phyloP scores from a whole-genome alignment of 345 rosid species.

The Gossypium herbaceum region DNA sequence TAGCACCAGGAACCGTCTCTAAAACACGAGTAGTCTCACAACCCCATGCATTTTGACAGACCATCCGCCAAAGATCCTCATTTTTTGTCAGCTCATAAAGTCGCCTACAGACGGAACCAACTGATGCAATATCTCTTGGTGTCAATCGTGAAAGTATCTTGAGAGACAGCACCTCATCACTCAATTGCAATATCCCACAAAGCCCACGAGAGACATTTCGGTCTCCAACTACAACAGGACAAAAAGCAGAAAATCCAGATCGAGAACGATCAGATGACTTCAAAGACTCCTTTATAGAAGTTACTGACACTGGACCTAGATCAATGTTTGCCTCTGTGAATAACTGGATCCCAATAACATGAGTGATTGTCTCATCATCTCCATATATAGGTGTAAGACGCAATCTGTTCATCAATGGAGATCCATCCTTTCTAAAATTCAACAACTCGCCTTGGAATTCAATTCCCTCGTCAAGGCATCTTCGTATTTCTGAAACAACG shows the following conservation, averaged over 20 bases:
- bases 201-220: conserved; percentile 57
- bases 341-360: conserved; percentile 80
- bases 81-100: conserved; percentile 66
- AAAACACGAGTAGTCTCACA: conserved; percentile 65
- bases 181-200: conserved; percentile 65
- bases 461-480: conserved; percentile 71
- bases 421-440: conserved; percentile 84
- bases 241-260: conserved; percentile 38
- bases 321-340: conserved; percentile 79
- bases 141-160: conserved; percentile 71
- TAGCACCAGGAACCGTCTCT: conserved; percentile 79
- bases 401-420: conserved; percentile 71
- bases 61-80: conserved; percentile 84
- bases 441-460: conserved; percentile 82
- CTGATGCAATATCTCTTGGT: conserved; percentile 77
- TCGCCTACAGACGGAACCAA: conserved; percentile 64
- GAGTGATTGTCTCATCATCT: conserved; percentile 69
- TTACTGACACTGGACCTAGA: conserved; percentile 61
- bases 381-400: conserved; percentile 79
- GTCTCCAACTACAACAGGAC: conserved; percentile 36
- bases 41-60: conserved; percentile 91
- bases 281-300: conserved; percentile 49
- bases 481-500: conserved; percentile 63
- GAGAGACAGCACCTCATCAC: conserved; percentile 73
- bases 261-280: conserved; percentile 40